These are phyloP conservation scores for Vicia villosa DNA, from an alignment of 306 rosid species.

Conservation along the genomic window DNA sequence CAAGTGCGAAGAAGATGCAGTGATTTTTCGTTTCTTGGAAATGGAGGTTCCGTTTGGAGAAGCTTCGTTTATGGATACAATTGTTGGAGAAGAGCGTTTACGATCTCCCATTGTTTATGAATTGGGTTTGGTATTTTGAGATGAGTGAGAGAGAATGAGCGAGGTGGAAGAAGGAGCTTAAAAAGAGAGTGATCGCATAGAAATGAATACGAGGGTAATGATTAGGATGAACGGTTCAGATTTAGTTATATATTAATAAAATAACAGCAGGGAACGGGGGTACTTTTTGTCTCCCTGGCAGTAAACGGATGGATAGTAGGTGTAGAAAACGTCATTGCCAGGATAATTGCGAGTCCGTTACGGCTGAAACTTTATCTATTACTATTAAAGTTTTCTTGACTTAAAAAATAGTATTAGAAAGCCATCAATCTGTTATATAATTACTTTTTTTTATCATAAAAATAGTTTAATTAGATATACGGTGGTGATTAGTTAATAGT, in stretches of 20 bases:
- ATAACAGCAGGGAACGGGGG: background rate
- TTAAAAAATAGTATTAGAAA: too few species aligned
- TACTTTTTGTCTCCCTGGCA: constrained; percentile 33
- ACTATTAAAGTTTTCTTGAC: too few species aligned
- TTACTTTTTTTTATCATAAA: too few species aligned
- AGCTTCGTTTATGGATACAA: constrained; percentile 42
- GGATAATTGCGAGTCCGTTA: constrained; percentile 19
- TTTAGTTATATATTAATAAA: constrained; percentile 12
- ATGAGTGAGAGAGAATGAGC: background rate
- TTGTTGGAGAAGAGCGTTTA: constrained; percentile 52
- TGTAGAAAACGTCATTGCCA: constrained; percentile 38
- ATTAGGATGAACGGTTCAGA: constrained; percentile 53
- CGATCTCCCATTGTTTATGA: constrained; percentile 41
- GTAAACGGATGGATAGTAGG: background rate
- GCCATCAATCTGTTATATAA: too few species aligned
- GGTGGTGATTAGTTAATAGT: too few species aligned
- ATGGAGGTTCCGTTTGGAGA: constrained; percentile 37
- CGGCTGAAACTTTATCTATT: background rate
- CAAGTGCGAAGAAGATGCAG: background rate
- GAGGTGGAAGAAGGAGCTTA: constrained; percentile 25
- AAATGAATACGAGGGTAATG: constrained; percentile 43
- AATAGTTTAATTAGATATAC: too few species aligned
- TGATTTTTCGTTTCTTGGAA: constrained; percentile 59
- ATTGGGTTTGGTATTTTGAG: constrained; percentile 33
- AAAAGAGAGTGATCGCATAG: constrained; percentile 41